Conservation (phyloP, 225 moss, liverwort and hornwort genomes). For the Asterella californica region DNA sequence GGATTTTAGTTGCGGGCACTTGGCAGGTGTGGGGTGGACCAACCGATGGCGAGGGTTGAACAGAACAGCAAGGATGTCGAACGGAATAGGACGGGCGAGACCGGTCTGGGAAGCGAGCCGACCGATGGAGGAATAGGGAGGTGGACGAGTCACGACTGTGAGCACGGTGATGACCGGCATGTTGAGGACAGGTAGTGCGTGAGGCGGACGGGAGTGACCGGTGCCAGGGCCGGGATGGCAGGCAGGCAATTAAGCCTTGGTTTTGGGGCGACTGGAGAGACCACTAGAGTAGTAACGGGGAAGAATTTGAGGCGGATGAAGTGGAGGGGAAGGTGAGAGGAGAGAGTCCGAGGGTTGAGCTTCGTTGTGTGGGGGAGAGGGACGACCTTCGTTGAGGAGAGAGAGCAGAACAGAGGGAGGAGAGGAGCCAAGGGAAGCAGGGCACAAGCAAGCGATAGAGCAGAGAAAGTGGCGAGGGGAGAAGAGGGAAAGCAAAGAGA, state of each 20-base stretch:
- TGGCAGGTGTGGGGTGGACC: conserved; percentile 6
- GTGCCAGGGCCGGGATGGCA: not conserved
- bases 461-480: not conserved
- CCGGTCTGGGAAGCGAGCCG: not conserved
- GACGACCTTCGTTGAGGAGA: not conserved
- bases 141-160: not conserved
- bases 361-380: not conserved
- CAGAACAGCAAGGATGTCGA: not conserved
- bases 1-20: conserved; percentile 18
- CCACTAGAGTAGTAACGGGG: conserved; percentile 2
- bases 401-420: not conserved
- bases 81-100: not conserved
- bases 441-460: not conserved
- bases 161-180: not conserved
- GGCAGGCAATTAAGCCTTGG: conserved; percentile 7
- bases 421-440: not conserved
- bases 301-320: conserved; percentile 2
- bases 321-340: conserved; percentile 7
- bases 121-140: not conserved
- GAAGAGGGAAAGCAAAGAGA: conserved; percentile 1
- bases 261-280: conserved; percentile 4
- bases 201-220: not conserved
- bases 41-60: not conserved
- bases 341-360: not conserved
- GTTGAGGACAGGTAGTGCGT: not conserved